Percentiles rank a stretch among this genome's conserved stretches.
These are phyloP conservation scores for Hyphopichia wangnamkhiaoensis DNA, from an alignment of 1,139 yeast species.

Conservation along the genomic window DNA sequence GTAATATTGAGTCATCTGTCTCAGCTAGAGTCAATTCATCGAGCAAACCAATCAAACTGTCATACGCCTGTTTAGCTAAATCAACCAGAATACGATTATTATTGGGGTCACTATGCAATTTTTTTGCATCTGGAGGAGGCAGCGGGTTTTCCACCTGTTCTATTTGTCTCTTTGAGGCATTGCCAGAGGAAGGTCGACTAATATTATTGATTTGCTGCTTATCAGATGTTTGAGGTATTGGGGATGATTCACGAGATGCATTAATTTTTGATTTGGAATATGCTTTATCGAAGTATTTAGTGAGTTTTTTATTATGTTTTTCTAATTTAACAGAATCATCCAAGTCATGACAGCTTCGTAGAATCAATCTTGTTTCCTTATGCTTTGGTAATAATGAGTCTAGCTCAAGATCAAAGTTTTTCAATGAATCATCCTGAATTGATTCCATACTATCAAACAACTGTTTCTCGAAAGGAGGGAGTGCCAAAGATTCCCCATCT, in stretches of 20 bases:
- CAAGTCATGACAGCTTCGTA: not conserved
- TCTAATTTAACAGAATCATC: not conserved
- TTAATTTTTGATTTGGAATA: not conserved
- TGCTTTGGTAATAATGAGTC: not conserved
- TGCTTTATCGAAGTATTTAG: constrained; percentile 1
- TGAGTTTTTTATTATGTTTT: not conserved
- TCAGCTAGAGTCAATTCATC: constrained; percentile 1
- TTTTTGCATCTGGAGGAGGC: constrained; percentile 3
- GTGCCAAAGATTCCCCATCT: not conserved
- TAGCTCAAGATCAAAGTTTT: constrained; percentile 5
- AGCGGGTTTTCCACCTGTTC: not conserved
- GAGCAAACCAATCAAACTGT: not conserved
- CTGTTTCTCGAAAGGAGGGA: constrained; percentile 11
- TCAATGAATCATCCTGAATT: constrained; percentile 8
- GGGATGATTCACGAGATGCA: not conserved
- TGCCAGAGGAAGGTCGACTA: too few species aligned
- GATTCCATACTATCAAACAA: constrained; percentile 9
- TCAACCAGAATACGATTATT: constrained; percentile 3
- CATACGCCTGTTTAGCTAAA: not conserved
- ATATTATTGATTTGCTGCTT: too few species aligned
- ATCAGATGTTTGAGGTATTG: not conserved
- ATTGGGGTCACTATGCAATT: constrained; percentile 3
- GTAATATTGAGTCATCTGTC: not conserved
- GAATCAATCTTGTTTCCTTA: not conserved
- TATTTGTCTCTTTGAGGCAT: not conserved